Evolutionary conservation across 148 eudicot genomes (phyloP).

Genomic region (Camellia lanceoleosa): DNA sequence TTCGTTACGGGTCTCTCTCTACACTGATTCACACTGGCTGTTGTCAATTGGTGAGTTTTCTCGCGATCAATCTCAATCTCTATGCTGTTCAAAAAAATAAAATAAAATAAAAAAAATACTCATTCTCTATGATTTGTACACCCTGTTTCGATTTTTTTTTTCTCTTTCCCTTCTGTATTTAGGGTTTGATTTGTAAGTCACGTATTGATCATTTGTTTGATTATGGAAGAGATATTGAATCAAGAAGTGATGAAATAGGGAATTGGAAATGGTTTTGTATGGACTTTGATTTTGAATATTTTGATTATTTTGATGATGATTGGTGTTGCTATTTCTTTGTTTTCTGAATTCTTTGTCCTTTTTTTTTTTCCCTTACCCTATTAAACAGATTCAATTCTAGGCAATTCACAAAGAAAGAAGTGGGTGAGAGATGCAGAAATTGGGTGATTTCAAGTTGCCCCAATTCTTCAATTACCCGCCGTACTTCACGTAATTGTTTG

Average conservation of each 20-base stretch:
- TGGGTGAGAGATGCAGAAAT: conserved; percentile 56
- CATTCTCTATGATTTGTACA: no score
- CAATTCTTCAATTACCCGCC: conserved; percentile 97
- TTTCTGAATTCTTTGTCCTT: background rate
- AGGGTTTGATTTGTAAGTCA: background rate
- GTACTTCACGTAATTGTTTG: conserved; percentile 71
- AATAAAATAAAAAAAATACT: no score
- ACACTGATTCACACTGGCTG: background rate
- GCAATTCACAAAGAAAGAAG: conserved; percentile 7
- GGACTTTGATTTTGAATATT: background rate
- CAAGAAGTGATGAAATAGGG: background rate
- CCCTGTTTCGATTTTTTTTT: no score
- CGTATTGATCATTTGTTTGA: background rate
- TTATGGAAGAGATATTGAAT: background rate
- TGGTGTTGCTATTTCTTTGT: background rate
- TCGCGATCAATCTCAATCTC: background rate
- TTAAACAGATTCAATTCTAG: conserved; percentile 1
- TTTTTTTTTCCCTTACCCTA: background rate
- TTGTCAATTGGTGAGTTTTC: background rate
- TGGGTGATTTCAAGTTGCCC: conserved; percentile 92
- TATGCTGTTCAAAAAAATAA: no score
- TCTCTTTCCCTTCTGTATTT: no score
- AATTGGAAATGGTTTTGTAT: no score
- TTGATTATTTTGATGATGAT: background rate
- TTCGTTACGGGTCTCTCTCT: no score